Conservation (phyloP, 257 asterid species). For the Echium plantagineum region DNA sequence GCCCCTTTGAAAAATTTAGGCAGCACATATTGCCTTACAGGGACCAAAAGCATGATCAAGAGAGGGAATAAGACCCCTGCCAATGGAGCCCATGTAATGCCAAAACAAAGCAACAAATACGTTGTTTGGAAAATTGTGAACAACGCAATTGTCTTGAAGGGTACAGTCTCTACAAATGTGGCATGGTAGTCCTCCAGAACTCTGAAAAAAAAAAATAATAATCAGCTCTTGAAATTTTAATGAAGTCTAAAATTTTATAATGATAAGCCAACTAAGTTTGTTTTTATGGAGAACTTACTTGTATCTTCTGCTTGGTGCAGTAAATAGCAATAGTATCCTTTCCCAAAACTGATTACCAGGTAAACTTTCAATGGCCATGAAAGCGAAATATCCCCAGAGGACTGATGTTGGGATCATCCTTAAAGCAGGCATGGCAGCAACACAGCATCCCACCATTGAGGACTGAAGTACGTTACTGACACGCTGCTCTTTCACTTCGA, state of each 20-base stretch:
- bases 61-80: constrained; percentile 81
- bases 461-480: constrained; percentile 77
- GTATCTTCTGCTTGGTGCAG: constrained; percentile 77
- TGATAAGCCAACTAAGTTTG: not conserved
- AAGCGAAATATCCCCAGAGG: constrained; percentile 90
- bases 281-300: constrained; percentile 26
- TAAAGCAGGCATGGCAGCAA: constrained; percentile 77
- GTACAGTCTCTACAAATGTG: constrained; percentile 74
- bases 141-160: constrained; percentile 62
- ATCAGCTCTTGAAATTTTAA: not conserved
- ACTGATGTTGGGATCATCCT: constrained; percentile 90
- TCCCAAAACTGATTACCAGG: constrained; percentile 96
- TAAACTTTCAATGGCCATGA: constrained; percentile 86
- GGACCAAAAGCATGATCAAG: constrained; percentile 75
- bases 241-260: not conserved
- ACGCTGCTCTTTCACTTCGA: constrained; percentile 88
- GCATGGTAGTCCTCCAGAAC: constrained; percentile 80
- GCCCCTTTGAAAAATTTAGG: constrained; percentile 70
- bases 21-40: constrained; percentile 55
- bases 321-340: constrained; percentile 58
- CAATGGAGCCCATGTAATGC: constrained; percentile 81
- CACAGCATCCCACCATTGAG: constrained; percentile 67
- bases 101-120: constrained; percentile 72
- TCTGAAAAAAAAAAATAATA: constrained; percentile 22
- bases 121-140: constrained; percentile 60